Evolutionary conservation across 2,329 filamentous ascomycete species (phyloP), one percentile per base, ranked within the genome.

Genomic region (Fusarium hainanense): DNA sequence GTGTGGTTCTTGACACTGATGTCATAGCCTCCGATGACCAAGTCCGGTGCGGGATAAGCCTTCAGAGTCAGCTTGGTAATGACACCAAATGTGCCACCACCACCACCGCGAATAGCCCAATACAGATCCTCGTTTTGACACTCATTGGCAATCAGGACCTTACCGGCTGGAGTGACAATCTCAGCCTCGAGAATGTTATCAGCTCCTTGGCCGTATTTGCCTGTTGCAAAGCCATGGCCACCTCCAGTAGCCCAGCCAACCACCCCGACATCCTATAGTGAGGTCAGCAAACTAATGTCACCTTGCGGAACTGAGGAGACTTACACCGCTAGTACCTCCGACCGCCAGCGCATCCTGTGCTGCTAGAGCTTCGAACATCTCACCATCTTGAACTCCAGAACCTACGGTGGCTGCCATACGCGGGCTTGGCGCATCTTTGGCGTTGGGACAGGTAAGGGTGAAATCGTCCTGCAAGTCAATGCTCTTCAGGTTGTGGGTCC

Each of bases 41-140:
- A 2, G 0, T 25, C 0, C 0, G 54, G 46, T 21, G 28, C 12
- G 1, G 48, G 42, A 48, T 59, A 54, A 4, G 57, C 42, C 16
- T 59, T 59, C 2, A 59, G 25, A 7, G 27, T 59, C 3, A 59
- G 7, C 2, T n/a, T 48, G 6, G 49, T 59, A 10, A 59, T 54
- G 43, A 59, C 49, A 40, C 57, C 57, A 32, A 54, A 59, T 3
- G 57, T 54, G 8, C 57, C 57, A 4, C 57, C 49, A 2, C 57
- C 57, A 4, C 57, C 49, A 6, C 57, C 57, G 8, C 57, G 49
- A 14, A 59, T 54, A 5, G 57, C 57, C 30, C 49, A 59, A 4
- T 42, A 54, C 0, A 59, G 20, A 12, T 59, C 42, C 6, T 27
- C 3, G 8, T 59, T 47, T 28, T 59, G 46, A 7, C 57, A 59